Evolutionary conservation across 176 grass and related monocot species (phyloP).

Genomic region (Ensete ventricosum): DNA sequence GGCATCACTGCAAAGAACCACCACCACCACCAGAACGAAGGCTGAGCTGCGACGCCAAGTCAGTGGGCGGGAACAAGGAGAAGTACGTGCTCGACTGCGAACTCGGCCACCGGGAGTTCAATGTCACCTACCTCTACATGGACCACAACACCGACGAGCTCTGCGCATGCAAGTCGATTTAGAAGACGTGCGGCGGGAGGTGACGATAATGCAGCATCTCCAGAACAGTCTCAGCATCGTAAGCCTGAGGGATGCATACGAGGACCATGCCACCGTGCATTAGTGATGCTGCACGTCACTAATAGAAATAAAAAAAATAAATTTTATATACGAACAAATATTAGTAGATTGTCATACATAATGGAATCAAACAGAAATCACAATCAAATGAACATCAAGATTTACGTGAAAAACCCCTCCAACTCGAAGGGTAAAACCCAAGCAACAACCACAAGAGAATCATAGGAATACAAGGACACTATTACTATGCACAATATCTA

Average conservation of each 20-base stretch:
- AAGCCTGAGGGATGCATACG: conserved; percentile 58
- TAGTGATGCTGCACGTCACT: too few relatives aligned
- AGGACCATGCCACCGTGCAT: conserved; percentile 85
- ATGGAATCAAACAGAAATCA: too few relatives aligned
- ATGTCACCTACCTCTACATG: conserved; percentile 87
- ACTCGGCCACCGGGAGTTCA: conserved; percentile 86
- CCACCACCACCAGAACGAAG: conserved; percentile 14
- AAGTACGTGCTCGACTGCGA: conserved; percentile 71
- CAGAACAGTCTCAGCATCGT: conserved; percentile 63
- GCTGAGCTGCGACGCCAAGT: conserved; percentile 36
- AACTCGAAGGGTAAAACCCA: too few relatives aligned
- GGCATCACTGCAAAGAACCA: conserved; percentile 36
- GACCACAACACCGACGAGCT: conserved; percentile 66
- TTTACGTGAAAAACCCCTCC: too few relatives aligned
- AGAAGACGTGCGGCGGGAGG: conserved; percentile 92
- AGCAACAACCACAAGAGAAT: too few relatives aligned
- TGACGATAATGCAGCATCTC: conserved; percentile 84
- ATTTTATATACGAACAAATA: too few relatives aligned
- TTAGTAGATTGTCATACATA: too few relatives aligned
- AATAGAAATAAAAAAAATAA: too few relatives aligned
- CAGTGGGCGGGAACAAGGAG: conserved; percentile 57
- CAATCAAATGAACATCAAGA: too few relatives aligned
- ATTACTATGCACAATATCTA: too few relatives aligned
- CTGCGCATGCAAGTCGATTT: conserved; percentile 91
- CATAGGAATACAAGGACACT: too few relatives aligned